Base-by-base conservation (phyloP, 495 filamentous ascomycete genomes). In the Pseudoneurospora amorphoporcata region DNA sequence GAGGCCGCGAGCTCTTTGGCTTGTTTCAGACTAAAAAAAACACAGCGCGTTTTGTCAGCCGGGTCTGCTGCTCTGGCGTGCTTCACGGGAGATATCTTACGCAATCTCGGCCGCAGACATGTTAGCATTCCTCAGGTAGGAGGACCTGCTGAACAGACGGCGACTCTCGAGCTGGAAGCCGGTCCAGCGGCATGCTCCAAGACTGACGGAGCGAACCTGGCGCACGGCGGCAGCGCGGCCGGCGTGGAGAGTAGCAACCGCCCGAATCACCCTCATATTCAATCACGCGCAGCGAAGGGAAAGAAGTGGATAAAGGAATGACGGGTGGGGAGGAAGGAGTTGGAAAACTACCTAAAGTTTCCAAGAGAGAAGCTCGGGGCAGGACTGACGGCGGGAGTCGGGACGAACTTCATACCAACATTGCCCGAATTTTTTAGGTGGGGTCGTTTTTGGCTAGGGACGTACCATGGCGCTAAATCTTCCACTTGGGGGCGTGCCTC, bases 251-350 rank as follows among this genome's bases (percentile, higher is more conserved):
- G 82, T 79, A 77, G 81, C 79, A 73, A 77, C 81, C 39, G 80
- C 79, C 78, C 83, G 76, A 75, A 83, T 80, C 38, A 81, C 82
- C 82, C 82, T 82, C 84, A 85, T 85, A 41, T 72, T 82, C 40
- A 53, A 71, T 23, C 69, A 70, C 43, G 38, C 38, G 16, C 39
- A 53, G 70, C 38, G 76, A 69, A 72, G 38, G 69, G 70, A 71
- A 58, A 75, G 76, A 68, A 68, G 35, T 75, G 7, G 41, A 65
- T 23, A 73, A 79, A 75, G 70, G 75, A 81, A 73, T 32, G 73
- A 73, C 71, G 68, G 75, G 73, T 41, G 78, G 43, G 32, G 32
- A 69, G 61, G 47, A 75, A 72, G 23, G 53, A 61, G 53, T 61
- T 61, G 53, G 29, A 65, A 65, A 65, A 65, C 53, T 65, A 65